Evolutionary conservation across 2,329 filamentous ascomycete genomes (phyloP).

Genomic region (Myriosclerotinia curreyana): DNA sequence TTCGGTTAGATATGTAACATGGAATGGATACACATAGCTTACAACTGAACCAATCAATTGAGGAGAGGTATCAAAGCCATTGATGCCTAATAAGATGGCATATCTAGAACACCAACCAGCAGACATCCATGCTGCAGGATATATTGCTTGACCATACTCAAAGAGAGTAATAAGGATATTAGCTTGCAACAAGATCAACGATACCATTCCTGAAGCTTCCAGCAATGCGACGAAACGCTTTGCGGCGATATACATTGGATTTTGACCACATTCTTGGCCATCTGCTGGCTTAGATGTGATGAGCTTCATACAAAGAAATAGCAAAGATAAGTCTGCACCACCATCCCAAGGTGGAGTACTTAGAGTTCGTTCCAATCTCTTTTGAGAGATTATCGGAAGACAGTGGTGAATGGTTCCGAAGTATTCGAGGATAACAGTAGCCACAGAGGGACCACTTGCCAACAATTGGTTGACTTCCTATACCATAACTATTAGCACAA

Average conservation of each 20-base stretch:
- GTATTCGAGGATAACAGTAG: conserved; percentile 43
- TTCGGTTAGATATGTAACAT: conserved; percentile 13
- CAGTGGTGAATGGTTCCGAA: conserved; percentile 47
- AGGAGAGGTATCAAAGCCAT: conserved; percentile 39
- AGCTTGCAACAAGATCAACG: conserved; percentile 47
- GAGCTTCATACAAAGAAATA: conserved; percentile 51
- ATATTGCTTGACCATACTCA: conserved; percentile 49
- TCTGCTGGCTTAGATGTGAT: conserved; percentile 41
- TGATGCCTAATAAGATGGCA: conserved; percentile 47
- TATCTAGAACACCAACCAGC: conserved; percentile 47
- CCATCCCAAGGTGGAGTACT: conserved; percentile 45
- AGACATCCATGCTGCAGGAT: conserved; percentile 50
- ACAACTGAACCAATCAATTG: conserved; percentile 42
- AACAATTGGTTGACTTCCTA: conserved; percentile 44
- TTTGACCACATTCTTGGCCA: conserved; percentile 40
- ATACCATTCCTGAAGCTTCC: conserved; percentile 45
- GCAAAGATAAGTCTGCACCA: conserved; percentile 47
- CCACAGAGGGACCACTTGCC: conserved; percentile 41
- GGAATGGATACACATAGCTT: conserved; percentile 24
- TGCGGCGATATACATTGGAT: conserved; percentile 44
- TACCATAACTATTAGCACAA: conserved; percentile 1
- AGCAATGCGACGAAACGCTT: conserved; percentile 45
- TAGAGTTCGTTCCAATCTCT: conserved; percentile 43
- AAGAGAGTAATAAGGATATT: conserved; percentile 48
- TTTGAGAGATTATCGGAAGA: conserved; percentile 49